A percentile compares a stretch with the other conserved stretches of the same genome.
Conservation (phyloP, 75 land plant genomes). For the Selaginella moellendorffii region DNA sequence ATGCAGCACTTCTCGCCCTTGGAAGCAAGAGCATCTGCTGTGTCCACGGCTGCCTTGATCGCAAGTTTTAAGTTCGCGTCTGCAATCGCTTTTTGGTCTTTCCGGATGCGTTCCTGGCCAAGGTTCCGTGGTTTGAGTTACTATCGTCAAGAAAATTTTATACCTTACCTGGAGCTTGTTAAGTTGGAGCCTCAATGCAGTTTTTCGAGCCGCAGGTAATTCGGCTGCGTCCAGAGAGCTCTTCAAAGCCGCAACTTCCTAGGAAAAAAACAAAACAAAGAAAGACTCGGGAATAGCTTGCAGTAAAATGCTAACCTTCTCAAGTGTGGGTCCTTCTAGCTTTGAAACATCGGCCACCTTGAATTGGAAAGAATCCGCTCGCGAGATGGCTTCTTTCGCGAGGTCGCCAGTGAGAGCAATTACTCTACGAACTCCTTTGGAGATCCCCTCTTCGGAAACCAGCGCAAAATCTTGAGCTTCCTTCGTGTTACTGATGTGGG, state of each 20-base stretch:
- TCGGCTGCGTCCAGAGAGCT: conserved; percentile 43
- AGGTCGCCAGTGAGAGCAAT: conserved; percentile 64
- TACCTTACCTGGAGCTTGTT: conserved; percentile 45
- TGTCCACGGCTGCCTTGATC: conserved; percentile 38
- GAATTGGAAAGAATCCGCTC: conserved; percentile 35
- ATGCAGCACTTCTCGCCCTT: conserved; percentile 55
- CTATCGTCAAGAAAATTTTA: not conserved
- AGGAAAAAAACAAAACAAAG: not conserved
- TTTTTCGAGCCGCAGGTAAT: conserved; percentile 74
- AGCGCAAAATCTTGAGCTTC: conserved; percentile 92
- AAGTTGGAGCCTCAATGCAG: conserved; percentile 43
- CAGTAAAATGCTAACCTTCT: conserved; percentile 40
- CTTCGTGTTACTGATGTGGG: conserved; percentile 78
- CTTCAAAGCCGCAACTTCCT: conserved; percentile 71
- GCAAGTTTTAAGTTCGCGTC: conserved; percentile 61
- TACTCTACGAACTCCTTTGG: conserved; percentile 76
- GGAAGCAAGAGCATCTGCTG: conserved; percentile 42
- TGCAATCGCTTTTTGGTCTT: conserved; percentile 62
- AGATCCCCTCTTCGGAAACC: conserved; percentile 93
- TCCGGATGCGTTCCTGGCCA: conserved; percentile 61
- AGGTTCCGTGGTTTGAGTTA: conserved; percentile 16
- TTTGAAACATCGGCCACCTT: conserved; percentile 51
- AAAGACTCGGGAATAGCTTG: not conserved
- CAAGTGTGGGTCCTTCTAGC: conserved; percentile 39
- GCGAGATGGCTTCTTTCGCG: conserved; percentile 55